Base-by-base conservation (phyloP, 2,329 filamentous ascomycete species). In the Conoideocrella luteorostrata region DNA sequence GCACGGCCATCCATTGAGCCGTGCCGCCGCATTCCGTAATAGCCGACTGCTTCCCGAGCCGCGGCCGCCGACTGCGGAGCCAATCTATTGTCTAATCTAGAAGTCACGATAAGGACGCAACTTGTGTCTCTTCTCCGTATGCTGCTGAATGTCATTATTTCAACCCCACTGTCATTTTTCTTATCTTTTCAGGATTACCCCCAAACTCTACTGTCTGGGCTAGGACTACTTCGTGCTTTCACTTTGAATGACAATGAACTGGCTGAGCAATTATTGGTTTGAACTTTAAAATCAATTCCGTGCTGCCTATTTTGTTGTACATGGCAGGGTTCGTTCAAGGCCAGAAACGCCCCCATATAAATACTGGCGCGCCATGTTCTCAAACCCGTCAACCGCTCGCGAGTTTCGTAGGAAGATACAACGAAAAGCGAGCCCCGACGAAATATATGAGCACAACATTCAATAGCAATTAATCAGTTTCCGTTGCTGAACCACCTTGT, bases 11-110 rank as follows among this genome's bases (percentile, higher is more conserved):
- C 43, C 37, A 35, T 47, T 47, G 41, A 47, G 45, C 48, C 50
- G 50, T 51, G 49, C 48, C 47, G 46, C 43, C 33, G 21, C 41
- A 49, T 49, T 43, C 48, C 48, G 50, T 33, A 24, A 26, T 39
- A 44, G 37, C 44, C 44, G 47, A 41, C 28, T 20, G 7, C 15
- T 22, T 44, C 18, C 23, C 41, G 40, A 20, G 24, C 32, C 40
- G 12, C 32, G 3, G 22, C 40, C 11, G 15, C 23, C 40, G 22
- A 36, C 30, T 18, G 12, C 32, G 39, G 17, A 15, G 39, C 39
- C n/a, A 39, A 43, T 33, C 30, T n/a, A 15, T 7, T 13, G 7
- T 33, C 10, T 6, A 15, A 4, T 33, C 7, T 15, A 33, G n/a
- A n/a, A n/a, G n/a, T n/a, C n/a, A n/a, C n/a, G n/a, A n/a, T n/a